Base-by-base conservation (phyloP, 305 asterid genomes). In the Fraxinus albicans region DNA sequence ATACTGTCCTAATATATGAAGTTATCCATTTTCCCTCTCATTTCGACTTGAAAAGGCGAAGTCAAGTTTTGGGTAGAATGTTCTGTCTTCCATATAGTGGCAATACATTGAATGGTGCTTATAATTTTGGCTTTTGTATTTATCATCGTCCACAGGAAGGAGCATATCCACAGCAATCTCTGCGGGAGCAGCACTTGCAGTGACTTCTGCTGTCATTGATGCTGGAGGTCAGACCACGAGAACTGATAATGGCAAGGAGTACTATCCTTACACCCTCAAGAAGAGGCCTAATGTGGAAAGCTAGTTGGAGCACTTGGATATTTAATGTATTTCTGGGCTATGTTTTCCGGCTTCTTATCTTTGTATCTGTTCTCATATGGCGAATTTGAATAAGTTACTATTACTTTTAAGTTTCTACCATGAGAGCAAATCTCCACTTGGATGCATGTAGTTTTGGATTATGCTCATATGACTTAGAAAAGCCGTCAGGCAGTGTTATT, bases 381-480 rank as follows among this genome's bases (percentile, higher is more conserved):
- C 27, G 25, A 55, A 55, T 55, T 55, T 55, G 65, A 55, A 55
- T 55, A 55, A 55, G 65, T 55, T 55, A 55, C 25, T n/a, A 55
- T 6, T 1, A 55, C 2, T 5, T 55, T 55, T 55, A n/a, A 5
- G 65, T 55, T 55, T 55, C 65, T 55, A 55, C 65, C 65, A 5
- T n/a, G 27, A 55, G 27, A 55, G 23, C 25, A 55, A 55, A 55
- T 55, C 65, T 55, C 65, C 65, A n/a, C n/a, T 50, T 55, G 65
- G 25, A 55, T 55, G 25, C 65, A 55, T 55, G 65, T 55, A n/a
- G 25, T 55, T 55, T 74, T 78, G 65, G 65, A 55, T 55, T n/a
- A n/a, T 55, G 27, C 67, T 82, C 44, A 40, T 38, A 58, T 73
- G n/a, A 79, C 40, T 73, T 23, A 4, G 83, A 85, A 77, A 81